phyloP scores from a whole-genome alignment of 805 yeast genomes.

The Nakazawaea pomicola region DNA sequence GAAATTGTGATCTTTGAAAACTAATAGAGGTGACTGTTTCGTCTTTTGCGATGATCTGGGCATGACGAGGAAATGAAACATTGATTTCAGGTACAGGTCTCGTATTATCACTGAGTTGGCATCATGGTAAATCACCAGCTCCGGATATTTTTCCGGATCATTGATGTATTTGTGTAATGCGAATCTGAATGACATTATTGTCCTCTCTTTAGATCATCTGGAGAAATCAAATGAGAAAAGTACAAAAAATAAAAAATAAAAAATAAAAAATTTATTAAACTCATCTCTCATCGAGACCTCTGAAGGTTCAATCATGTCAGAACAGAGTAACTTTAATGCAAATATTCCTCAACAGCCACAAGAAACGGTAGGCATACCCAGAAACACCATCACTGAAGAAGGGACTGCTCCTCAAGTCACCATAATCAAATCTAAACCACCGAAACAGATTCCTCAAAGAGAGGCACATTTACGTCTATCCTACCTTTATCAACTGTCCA shows the following conservation, averaged over 20 bases:
- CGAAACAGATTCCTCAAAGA: slow-evolving; percentile 40
- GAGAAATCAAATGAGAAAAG: neutral
- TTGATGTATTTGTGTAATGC: slow-evolving; percentile 46
- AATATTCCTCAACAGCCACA: no score
- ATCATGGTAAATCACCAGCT: slow-evolving; percentile 41
- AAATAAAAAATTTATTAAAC: no score
- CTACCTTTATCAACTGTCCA: slow-evolving; percentile 53
- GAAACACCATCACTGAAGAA: neutral
- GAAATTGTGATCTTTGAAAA: slow-evolving; percentile 32
- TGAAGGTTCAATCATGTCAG: no score
- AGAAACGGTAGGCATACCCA: neutral
- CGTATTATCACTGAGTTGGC: slow-evolving; percentile 48
- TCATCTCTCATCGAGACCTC: no score
- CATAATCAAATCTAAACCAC: slow-evolving; percentile 19
- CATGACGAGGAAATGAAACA: slow-evolving; percentile 54
- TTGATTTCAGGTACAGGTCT: slow-evolving; percentile 63
- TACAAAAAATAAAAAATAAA: neutral
- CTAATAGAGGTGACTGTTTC: slow-evolving; percentile 45
- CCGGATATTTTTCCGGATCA: slow-evolving; percentile 35
- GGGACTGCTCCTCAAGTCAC: neutral
- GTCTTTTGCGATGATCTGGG: slow-evolving; percentile 45
- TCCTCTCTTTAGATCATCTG: slow-evolving; percentile 13
- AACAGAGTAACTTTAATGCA: no score
- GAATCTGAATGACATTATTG: slow-evolving; percentile 41
- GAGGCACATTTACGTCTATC: slow-evolving; percentile 60